phyloP scores from a whole-genome alignment of 2,329 filamentous ascomycete genomes.

The Ascochyta fabae region DNA sequence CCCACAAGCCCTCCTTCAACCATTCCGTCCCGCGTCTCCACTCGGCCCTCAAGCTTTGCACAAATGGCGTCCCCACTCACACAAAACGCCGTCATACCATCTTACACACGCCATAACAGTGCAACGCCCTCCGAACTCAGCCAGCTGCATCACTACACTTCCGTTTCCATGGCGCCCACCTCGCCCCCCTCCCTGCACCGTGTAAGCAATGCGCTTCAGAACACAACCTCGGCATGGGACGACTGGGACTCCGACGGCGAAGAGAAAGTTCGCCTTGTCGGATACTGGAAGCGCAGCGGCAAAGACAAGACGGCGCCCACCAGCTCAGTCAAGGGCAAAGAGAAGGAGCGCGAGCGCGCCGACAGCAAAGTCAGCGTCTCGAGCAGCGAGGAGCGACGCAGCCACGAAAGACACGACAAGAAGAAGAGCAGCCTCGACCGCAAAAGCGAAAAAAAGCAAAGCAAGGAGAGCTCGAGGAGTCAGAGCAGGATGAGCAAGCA shows the following conservation, averaged over 20 bases:
- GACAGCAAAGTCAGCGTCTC: constrained; percentile 14
- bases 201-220: constrained; percentile 35
- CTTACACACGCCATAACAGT: constrained; percentile 33
- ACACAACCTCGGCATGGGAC: constrained; percentile 45
- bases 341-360: constrained; percentile 14
- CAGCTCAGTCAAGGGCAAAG: constrained; percentile 7
- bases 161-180: constrained; percentile 22
- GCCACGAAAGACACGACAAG: constrained; percentile 20
- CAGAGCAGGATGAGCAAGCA: constrained; percentile 5
- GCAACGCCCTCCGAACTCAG: constrained; percentile 39
- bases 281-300: constrained; percentile 29
- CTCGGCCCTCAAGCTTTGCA: constrained; percentile 22
- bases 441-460: constrained; percentile 21
- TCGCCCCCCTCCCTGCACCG: constrained; percentile 24
- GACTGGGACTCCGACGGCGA: constrained; percentile 45
- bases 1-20: constrained; percentile 35
- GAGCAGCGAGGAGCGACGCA: constrained; percentile 7
- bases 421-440: constrained; percentile 18
- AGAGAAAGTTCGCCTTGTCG: constrained; percentile 38
- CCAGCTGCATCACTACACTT: constrained; percentile 30
- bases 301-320: constrained; percentile 6
- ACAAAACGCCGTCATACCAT: constrained; percentile 18
- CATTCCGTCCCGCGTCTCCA: constrained; percentile 34
- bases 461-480: constrained; percentile 16
- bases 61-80: constrained; percentile 16